Percentiles rank a stretch among this genome's conserved stretches.
phyloP scores from a whole-genome alignment of 306 rosid species.

The Cucumis cinereus region DNA sequence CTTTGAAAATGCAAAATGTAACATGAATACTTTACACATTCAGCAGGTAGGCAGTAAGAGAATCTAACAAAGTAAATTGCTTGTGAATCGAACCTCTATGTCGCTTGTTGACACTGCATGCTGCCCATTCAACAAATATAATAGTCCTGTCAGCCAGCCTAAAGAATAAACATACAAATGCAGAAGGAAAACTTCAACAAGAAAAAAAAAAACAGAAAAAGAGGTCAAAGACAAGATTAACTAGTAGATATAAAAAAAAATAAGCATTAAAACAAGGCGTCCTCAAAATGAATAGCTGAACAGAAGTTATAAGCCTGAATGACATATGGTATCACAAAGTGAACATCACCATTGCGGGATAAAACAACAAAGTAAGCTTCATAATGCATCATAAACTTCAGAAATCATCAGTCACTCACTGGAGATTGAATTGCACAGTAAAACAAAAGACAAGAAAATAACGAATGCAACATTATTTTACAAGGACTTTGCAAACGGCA shows the following conservation, averaged over 20 bases:
- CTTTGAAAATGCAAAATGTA: not conserved
- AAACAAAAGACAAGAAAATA: not conserved
- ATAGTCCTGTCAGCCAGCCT: slow-evolving; percentile 93
- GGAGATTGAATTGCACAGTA: not conserved
- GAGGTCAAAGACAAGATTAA: not conserved
- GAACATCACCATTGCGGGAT: not conserved
- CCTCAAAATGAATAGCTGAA: not conserved
- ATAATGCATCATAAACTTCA: not conserved
- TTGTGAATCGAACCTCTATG: slow-evolving; percentile 46
- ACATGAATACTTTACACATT: not conserved
- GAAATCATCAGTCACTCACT: not conserved
- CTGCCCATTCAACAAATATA: slow-evolving; percentile 84
- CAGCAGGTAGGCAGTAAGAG: not conserved
- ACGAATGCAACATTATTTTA: not conserved
- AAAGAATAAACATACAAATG: slow-evolving; percentile 57
- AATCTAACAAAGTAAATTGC: slow-evolving; percentile 7
- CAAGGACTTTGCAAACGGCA: not conserved
- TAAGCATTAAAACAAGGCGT: not conserved
- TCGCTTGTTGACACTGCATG: slow-evolving; percentile 50
- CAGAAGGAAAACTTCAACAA: slow-evolving; percentile 40
- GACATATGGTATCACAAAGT: not conserved
- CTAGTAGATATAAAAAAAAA: not conserved
- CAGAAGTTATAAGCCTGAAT: not conserved
- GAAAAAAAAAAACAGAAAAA: slow-evolving; percentile 19
- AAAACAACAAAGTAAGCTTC: not conserved